A percentile compares a stretch with the other conserved stretches of the same genome.
Conservation (phyloP, 306 rosid genomes). For the Cucurbita pepo region DNA sequence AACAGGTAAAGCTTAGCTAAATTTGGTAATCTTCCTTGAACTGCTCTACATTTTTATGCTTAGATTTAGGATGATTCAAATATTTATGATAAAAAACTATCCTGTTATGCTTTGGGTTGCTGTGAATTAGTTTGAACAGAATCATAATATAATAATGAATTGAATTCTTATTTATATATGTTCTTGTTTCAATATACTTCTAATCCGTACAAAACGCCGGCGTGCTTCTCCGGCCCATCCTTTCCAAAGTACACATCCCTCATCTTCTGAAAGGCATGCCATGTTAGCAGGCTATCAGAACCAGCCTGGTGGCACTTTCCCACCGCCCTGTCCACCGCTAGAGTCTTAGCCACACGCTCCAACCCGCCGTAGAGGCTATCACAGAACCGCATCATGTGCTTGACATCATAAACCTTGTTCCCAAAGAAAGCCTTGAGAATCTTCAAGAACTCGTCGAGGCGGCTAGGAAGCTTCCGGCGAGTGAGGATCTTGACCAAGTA, state of each 20-base stretch:
- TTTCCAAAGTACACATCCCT: conserved; percentile 32
- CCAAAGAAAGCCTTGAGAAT: conserved; percentile 35
- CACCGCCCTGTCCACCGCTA: conserved; percentile 48
- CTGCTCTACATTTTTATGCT: too few relatives aligned
- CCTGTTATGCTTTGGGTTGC: too few relatives aligned
- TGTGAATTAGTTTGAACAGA: too few relatives aligned
- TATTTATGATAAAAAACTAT: too few relatives aligned
- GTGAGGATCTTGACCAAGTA: conserved; percentile 51
- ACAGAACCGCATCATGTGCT: conserved; percentile 62
- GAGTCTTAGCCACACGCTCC: conserved; percentile 51
- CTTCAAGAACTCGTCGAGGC: conserved; percentile 25
- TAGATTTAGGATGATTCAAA: too few relatives aligned
- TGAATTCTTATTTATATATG: neutral
- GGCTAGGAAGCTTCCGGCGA: conserved; percentile 15
- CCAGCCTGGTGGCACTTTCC: conserved; percentile 86
- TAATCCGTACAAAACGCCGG: conserved; percentile 56
- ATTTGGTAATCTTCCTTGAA: too few relatives aligned
- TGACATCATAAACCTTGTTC: conserved; percentile 40
- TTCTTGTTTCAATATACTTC: conserved; percentile 21
- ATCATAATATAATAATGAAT: neutral
- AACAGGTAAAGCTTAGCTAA: too few relatives aligned
- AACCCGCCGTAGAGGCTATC: conserved; percentile 41
- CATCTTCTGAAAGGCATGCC: conserved; percentile 60
- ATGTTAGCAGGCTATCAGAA: conserved; percentile 62
- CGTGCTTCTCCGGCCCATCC: conserved; percentile 36